Evolutionary conservation across 2,329 filamentous ascomycete species (phyloP).

Genomic region (Fusarium tricinctum): DNA sequence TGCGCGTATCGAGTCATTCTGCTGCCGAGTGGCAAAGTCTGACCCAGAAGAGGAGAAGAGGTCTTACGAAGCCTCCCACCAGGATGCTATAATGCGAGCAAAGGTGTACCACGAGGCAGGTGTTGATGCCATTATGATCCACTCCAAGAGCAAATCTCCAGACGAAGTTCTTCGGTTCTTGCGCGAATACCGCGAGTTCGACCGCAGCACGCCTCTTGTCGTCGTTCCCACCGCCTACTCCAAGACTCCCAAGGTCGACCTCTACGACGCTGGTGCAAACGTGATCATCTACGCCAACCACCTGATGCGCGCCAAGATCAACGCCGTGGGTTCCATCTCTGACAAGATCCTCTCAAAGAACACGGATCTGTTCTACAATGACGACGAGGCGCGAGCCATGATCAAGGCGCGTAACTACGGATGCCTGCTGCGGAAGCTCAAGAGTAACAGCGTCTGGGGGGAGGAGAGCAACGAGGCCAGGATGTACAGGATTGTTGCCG

Average conservation of each 20-base stretch:
- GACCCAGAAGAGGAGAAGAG: not conserved
- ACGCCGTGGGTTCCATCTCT: constrained; percentile 15
- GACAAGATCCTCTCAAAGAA: constrained; percentile 17
- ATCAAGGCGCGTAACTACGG: constrained; percentile 16
- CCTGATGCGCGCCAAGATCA: constrained; percentile 25
- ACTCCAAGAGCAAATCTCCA: constrained; percentile 26
- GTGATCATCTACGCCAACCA: constrained; percentile 29
- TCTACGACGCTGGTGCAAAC: constrained; percentile 24
- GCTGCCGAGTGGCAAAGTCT: not conserved
- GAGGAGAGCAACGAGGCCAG: constrained; percentile 14
- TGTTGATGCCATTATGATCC: constrained; percentile 29
- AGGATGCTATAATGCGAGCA: constrained; percentile 19
- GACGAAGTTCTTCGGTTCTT: constrained; percentile 18
- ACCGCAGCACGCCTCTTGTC: constrained; percentile 5
- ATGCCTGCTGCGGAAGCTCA: constrained; percentile 5
- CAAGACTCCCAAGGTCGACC: constrained; percentile 4
- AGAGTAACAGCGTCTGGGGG: constrained; percentile 2
- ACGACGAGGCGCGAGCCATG: constrained; percentile 1
- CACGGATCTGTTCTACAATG: constrained; percentile 11
- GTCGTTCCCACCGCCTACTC: constrained; percentile 17
- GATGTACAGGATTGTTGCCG: constrained; percentile 12
- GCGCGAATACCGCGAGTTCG: constrained; percentile 16
- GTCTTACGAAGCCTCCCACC: constrained; percentile 5
- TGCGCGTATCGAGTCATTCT: constrained; percentile 13
- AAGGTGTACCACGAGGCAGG: constrained; percentile 22